These are phyloP conservation scores for Leccinum imitatum DNA, from an alignment of 768 basidiomycete species.

Conservation along the genomic window DNA sequence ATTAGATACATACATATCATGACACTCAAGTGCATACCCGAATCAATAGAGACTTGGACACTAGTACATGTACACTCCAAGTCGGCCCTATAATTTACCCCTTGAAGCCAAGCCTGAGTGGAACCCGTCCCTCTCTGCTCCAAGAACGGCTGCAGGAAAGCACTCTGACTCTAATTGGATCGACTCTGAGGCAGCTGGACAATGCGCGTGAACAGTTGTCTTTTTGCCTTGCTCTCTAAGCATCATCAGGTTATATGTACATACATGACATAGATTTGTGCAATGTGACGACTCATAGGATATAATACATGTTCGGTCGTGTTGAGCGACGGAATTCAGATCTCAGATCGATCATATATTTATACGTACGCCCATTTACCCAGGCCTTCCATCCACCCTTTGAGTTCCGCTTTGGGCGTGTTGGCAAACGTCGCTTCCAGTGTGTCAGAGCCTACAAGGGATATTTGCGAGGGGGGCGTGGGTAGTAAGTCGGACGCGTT, in stretches of 20 bases:
- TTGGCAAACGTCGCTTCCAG: constrained; percentile 27
- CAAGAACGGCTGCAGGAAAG: too few species aligned
- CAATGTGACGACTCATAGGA: background rate
- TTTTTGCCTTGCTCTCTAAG: background rate
- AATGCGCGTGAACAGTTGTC: background rate
- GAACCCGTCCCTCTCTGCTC: too few species aligned
- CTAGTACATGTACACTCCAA: too few species aligned
- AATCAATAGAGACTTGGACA: too few species aligned
- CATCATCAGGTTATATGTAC: too few species aligned
- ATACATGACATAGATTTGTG: too few species aligned
- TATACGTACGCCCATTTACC: constrained; percentile 44
- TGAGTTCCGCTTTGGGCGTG: constrained; percentile 30
- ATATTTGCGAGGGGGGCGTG: constrained; percentile 27
- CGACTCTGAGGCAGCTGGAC: too few species aligned
- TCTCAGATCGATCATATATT: background rate
- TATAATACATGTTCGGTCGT: background rate
- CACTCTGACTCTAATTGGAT: too few species aligned
- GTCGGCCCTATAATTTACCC: too few species aligned
- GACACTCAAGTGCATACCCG: too few species aligned
- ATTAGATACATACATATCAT: too few species aligned
- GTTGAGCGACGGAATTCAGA: background rate
- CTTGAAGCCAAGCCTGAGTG: too few species aligned
- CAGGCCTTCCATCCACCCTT: constrained; percentile 35
- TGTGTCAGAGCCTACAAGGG: constrained; percentile 6
- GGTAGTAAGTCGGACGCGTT: constrained; percentile 15